A percentile compares a stretch with the other conserved stretches of the same genome.
Conservation (phyloP, 805 yeast genomes). For the Candida glaebosa region DNA sequence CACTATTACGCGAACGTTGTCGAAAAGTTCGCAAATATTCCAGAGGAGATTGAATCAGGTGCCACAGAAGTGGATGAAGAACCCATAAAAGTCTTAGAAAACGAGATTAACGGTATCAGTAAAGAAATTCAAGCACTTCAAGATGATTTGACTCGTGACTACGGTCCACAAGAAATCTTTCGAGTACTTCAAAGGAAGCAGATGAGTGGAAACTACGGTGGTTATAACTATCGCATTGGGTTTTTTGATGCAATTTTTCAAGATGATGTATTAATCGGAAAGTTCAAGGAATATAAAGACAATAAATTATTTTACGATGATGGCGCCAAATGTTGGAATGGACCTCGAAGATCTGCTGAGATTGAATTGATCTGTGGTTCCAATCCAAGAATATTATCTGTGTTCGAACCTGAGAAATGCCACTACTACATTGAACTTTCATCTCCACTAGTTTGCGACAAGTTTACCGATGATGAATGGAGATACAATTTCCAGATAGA, state of each 20-base stretch:
- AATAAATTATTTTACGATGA: slow-evolving; percentile 40
- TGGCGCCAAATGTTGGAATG: slow-evolving; percentile 93
- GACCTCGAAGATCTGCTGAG: slow-evolving; percentile 73
- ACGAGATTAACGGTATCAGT: slow-evolving; percentile 12
- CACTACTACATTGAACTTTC: slow-evolving; percentile 56
- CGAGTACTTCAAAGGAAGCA: slow-evolving; percentile 53
- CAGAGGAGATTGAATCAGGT: neutral
- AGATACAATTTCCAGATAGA: slow-evolving; percentile 22
- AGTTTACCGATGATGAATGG: slow-evolving; percentile 25
- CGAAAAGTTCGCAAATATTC: neutral
- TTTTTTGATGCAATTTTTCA: slow-evolving; percentile 58
- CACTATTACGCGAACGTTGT: slow-evolving; percentile 17
- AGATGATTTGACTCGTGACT: slow-evolving; percentile 25
- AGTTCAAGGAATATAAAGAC: slow-evolving; percentile 22
- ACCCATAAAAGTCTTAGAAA: slow-evolving; percentile 13
- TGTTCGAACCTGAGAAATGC: slow-evolving; percentile 88
- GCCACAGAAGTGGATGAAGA: slow-evolving; percentile 4
- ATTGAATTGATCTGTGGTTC: slow-evolving; percentile 69
- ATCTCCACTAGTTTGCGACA: slow-evolving; percentile 46
- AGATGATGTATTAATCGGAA: slow-evolving; percentile 52
- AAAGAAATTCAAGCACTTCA: slow-evolving; percentile 12
- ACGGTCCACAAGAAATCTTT: slow-evolving; percentile 65
- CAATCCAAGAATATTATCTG: slow-evolving; percentile 51
- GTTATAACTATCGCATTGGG: slow-evolving; percentile 64
- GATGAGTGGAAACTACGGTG: slow-evolving; percentile 54